Evolutionary conservation across 495 filamentous ascomycete species (phyloP).

Genomic region (Pyrenopolyporus hunteri): DNA sequence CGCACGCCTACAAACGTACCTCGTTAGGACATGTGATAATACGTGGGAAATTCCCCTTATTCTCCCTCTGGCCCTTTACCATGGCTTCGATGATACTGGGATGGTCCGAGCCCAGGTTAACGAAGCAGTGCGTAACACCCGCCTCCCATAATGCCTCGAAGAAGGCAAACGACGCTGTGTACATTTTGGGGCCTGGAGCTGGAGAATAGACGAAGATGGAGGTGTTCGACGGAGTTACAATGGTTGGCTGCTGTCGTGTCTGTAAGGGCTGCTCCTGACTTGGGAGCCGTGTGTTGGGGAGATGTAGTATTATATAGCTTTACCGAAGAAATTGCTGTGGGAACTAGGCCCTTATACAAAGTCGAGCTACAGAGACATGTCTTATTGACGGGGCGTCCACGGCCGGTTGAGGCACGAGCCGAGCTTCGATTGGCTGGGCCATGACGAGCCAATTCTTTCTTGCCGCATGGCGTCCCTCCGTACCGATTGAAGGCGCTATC

Average conservation of each 20-base stretch:
- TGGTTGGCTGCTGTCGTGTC: background rate
- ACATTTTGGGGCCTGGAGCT: slow-evolving; percentile 46
- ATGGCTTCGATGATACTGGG: slow-evolving; percentile 95
- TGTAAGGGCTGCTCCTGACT: slow-evolving; percentile 2
- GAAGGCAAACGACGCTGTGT: slow-evolving; percentile 72
- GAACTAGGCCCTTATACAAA: slow-evolving; percentile 11
- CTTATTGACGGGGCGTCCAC: background rate
- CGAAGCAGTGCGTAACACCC: slow-evolving; percentile 87
- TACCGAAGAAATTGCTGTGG: background rate
- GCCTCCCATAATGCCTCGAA: slow-evolving; percentile 96
- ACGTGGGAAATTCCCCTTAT: slow-evolving; percentile 71
- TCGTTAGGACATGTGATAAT: slow-evolving; percentile 96
- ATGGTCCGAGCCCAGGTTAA: slow-evolving; percentile 95
- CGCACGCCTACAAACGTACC: slow-evolving; percentile 47
- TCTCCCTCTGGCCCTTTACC: slow-evolving; percentile 77
- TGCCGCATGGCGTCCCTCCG: slow-evolving; percentile 29
- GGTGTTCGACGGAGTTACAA: slow-evolving; percentile 6
- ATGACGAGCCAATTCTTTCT: slow-evolving; percentile 9
- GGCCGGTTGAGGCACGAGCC: background rate
- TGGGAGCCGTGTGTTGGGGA: background rate
- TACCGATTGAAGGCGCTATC: slow-evolving; percentile 18
- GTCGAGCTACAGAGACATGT: background rate
- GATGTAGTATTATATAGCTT: slow-evolving; percentile 17
- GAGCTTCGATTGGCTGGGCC: slow-evolving; percentile 11
- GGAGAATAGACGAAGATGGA: slow-evolving; percentile 3